Conservation (phyloP, 805 yeast genomes). For the Candida koratica region DNA sequence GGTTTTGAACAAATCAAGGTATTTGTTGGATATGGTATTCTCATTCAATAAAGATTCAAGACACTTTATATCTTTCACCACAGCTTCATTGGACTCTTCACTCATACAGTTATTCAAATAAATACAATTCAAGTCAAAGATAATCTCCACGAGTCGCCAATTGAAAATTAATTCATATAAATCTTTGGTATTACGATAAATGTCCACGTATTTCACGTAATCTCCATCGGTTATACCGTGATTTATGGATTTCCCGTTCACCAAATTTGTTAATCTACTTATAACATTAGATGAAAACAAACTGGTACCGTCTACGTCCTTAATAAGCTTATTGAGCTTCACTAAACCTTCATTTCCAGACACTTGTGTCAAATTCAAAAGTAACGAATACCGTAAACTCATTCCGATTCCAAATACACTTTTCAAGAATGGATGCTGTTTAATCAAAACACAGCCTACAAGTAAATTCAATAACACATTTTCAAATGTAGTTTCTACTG, state of each 20-base stretch:
- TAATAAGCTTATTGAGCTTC: conserved; percentile 23
- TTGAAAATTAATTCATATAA: conserved; percentile 26
- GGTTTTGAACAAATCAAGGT: conserved; percentile 23
- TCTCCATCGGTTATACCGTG: conserved; percentile 25
- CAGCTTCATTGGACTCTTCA: conserved; percentile 4
- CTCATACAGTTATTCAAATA: conserved; percentile 22
- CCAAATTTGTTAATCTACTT: conserved; percentile 27
- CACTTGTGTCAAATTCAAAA: conserved; percentile 28
- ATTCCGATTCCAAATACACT: conserved; percentile 23
- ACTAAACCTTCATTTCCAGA: conserved; percentile 23
- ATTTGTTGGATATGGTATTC: conserved; percentile 12
- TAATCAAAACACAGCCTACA: conserved; percentile 24
- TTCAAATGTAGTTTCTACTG: conserved; percentile 32
- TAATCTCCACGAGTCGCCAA: conserved; percentile 37
- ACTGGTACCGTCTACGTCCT: conserved; percentile 29
- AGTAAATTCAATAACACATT: conserved; percentile 28
- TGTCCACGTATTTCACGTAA: conserved; percentile 29
- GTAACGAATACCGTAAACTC: conserved; percentile 22
- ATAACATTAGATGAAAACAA: conserved; percentile 26
- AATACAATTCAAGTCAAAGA: conserved; percentile 28
- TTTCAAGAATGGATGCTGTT: conserved; percentile 19
- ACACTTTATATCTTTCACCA: conserved; percentile 11
- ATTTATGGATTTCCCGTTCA: conserved; percentile 22
- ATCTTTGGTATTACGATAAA: conserved; percentile 19
- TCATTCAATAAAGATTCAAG: conserved; percentile 9